Percentiles rank a stretch among this genome's conserved stretches.
Conservation (phyloP, 164 flowering plant genomes). For the Malania oleifera region DNA sequence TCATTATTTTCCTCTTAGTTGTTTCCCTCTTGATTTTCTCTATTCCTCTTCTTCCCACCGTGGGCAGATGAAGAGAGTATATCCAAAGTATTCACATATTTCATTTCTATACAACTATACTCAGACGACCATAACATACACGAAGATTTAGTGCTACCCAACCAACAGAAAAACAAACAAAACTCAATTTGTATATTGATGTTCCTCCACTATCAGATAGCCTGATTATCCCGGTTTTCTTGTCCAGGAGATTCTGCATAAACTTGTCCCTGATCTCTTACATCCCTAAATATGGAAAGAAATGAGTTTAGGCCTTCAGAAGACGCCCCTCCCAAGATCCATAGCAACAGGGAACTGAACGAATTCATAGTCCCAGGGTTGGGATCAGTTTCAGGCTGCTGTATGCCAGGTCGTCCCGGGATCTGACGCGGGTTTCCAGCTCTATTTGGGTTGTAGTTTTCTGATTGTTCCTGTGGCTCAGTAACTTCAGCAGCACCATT, state of each 20-base stretch:
- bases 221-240: slow-evolving; percentile 22
- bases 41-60: too few relatives aligned
- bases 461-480: slow-evolving; percentile 29
- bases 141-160: neutral
- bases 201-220: slow-evolving; percentile 16
- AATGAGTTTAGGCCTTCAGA: slow-evolving; percentile 80
- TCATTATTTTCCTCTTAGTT: too few relatives aligned
- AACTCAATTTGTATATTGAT: too few relatives aligned
- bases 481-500: slow-evolving; percentile 24
- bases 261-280: slow-evolving; percentile 74
- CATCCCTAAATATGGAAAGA: slow-evolving; percentile 79
- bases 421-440: slow-evolving; percentile 30
- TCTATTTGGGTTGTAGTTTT: slow-evolving; percentile 19
- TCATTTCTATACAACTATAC: too few relatives aligned
- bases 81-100: too few relatives aligned
- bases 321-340: slow-evolving; percentile 83
- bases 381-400: slow-evolving; percentile 35
- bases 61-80: too few relatives aligned
- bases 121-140: too few relatives aligned
- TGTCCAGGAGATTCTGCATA: slow-evolving; percentile 40
- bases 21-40: too few relatives aligned
- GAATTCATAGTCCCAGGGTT: slow-evolving; percentile 58
- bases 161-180: too few relatives aligned
- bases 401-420: slow-evolving; percentile 34
- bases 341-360: slow-evolving; percentile 69